Conservation (phyloP, 23 red algal species). For the Cyanidiococcus yangmingshanensis region DNA sequence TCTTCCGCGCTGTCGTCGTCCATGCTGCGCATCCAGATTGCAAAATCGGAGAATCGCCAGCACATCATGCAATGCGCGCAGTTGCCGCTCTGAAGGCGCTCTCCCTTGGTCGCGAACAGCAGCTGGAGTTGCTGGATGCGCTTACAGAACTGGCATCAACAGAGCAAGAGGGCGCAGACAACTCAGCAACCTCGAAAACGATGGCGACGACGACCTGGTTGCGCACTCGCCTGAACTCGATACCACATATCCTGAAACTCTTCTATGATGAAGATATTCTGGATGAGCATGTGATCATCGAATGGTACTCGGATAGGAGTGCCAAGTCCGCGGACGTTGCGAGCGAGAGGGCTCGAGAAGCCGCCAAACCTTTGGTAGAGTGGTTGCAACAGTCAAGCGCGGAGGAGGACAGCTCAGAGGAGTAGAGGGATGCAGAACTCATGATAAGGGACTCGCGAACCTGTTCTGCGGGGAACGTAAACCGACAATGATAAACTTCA, state of each 20-base stretch:
- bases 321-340: neutral
- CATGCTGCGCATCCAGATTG: neutral
- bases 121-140: slow-evolving; percentile 11
- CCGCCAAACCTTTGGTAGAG: slow-evolving; percentile 41
- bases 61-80: slow-evolving; percentile 23
- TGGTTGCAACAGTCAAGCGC: slow-evolving; percentile 70
- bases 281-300: slow-evolving; percentile 52
- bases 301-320: slow-evolving; percentile 32
- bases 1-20: neutral
- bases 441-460: neutral
- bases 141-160: slow-evolving; percentile 27
- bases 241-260: slow-evolving; percentile 62
- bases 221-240: slow-evolving; percentile 32
- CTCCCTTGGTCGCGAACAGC: slow-evolving; percentile 29
- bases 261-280: slow-evolving; percentile 62
- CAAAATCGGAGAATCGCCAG: neutral
- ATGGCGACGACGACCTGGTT: slow-evolving; percentile 33
- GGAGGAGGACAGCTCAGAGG: slow-evolving; percentile 38
- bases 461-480: neutral
- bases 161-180: slow-evolving; percentile 16
- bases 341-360: slow-evolving; percentile 30
- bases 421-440: neutral
- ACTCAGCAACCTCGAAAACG: slow-evolving; percentile 38
- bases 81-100: slow-evolving; percentile 39
- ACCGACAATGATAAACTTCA: too few species aligned